phyloP scores from a whole-genome alignment of 345 rosid genomes.

The Salix purpurea region DNA sequence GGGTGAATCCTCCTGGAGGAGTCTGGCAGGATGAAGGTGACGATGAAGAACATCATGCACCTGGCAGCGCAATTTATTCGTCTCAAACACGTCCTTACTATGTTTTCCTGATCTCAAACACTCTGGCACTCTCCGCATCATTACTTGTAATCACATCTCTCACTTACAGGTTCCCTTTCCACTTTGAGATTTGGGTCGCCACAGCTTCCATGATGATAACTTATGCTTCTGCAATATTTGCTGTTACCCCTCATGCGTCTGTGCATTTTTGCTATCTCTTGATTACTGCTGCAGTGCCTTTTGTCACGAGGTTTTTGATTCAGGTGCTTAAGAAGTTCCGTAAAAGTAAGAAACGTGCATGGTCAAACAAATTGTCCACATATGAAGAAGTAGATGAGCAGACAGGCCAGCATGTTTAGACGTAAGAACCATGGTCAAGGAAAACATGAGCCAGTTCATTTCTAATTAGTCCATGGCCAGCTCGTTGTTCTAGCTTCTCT shows the following conservation, averaged over 20 bases:
- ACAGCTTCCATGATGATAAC: slow-evolving; percentile 19
- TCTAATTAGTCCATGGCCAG: too few species aligned
- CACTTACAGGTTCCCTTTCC: slow-evolving; percentile 22
- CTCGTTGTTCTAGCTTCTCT: too few species aligned
- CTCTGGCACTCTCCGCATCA: slow-evolving; percentile 5
- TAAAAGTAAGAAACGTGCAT: too few species aligned
- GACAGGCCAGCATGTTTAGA: too few species aligned
- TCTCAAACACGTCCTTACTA: slow-evolving; percentile 13
- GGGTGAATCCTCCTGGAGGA: slow-evolving; percentile 22
- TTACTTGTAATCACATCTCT: slow-evolving; percentile 12
- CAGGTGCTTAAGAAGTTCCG: too few species aligned
- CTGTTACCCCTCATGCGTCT: slow-evolving; percentile 18
- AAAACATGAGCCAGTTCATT: too few species aligned
- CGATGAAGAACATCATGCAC: accelerated
- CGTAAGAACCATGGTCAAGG: too few species aligned
- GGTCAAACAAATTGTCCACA: too few species aligned
- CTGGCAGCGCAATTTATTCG: slow-evolving; percentile 15
- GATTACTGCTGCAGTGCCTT: slow-evolving; percentile 14
- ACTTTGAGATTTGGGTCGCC: slow-evolving; percentile 16
- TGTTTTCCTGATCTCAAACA: slow-evolving; percentile 26
- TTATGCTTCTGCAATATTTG: slow-evolving; percentile 22
- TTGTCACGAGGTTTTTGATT: too few species aligned
- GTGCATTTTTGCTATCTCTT: slow-evolving; percentile 17
- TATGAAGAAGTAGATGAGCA: too few species aligned
- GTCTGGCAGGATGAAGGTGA: slow-evolving; percentile 32